phyloP scores from a whole-genome alignment of 257 asterid genomes.

The Hygrophila difformis region DNA sequence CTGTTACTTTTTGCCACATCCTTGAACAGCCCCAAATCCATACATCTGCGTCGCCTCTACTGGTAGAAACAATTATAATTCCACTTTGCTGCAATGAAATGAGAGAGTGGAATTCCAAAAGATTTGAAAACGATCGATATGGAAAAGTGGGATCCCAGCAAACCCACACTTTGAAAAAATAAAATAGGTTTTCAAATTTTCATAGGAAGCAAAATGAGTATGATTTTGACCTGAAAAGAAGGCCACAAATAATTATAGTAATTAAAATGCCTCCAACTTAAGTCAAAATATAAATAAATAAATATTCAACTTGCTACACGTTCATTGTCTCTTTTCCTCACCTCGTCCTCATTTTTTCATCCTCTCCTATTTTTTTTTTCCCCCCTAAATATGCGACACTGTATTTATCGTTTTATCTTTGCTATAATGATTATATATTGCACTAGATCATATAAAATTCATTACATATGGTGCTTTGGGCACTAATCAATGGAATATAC shows the following conservation, averaged over 20 bases:
- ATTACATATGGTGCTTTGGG: too few species aligned
- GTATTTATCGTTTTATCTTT: too few species aligned
- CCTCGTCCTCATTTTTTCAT: not conserved
- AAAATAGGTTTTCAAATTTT: slow-evolving; percentile 1
- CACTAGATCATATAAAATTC: too few species aligned
- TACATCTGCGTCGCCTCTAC: too few species aligned
- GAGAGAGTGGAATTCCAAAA: not conserved
- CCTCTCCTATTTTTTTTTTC: too few species aligned
- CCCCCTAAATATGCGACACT: too few species aligned
- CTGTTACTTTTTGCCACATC: too few species aligned
- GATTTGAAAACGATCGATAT: slow-evolving; percentile 1
- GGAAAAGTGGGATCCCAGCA: slow-evolving; percentile 23
- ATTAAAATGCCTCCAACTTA: not conserved
- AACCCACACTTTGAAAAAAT: slow-evolving; percentile 25
- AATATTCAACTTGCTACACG: not conserved
- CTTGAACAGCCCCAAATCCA: too few species aligned
- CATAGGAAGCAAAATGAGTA: slow-evolving; percentile 20
- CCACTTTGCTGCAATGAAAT: too few species aligned
- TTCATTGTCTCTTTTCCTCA: not conserved
- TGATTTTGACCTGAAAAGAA: slow-evolving; percentile 29
- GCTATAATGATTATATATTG: not conserved
- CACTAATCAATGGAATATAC: too few species aligned
- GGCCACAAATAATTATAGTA: slow-evolving; percentile 10
- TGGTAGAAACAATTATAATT: not conserved
- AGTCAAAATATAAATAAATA: slow-evolving; percentile 6